Evolutionary conservation across 208 protist genomes (phyloP), one percentile per base, ranked within the genome.

Genomic region (Trichomonas vaginalis): DNA sequence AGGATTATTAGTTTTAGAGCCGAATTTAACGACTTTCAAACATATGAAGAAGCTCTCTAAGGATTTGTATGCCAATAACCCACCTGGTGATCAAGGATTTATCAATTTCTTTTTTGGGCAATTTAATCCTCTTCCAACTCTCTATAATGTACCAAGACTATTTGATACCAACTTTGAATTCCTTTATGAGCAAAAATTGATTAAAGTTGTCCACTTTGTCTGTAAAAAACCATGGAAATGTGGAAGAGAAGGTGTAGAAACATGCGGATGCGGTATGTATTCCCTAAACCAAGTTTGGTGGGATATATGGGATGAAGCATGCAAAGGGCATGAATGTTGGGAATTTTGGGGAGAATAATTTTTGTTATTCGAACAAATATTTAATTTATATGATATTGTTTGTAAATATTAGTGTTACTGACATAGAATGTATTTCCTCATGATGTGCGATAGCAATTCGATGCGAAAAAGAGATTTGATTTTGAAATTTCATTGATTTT

Each of bases 141-240:
- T 32, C 17, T 88, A 47, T 32, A 88, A 88, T 88, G 3, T 47
- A 35, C 82, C 40, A 9, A n/a, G 82, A 47, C 46, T 47, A n/a
- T 1, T 17, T n/a, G 40, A 15, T 0, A 45, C 40, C 17, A 40
- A 40, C 0, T 40, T 88, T 47, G 40, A 40, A 3, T 23, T 35
- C 9, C 14, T 23, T 17, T 21, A 45, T 47, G 32, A 88, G 12
- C 3, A 48, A 0, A 42, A 42, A n/a, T 35, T n/a, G 12, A 48
- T 40, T 10, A 88, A 88, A 47, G 40, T n/a, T 21, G 40, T 42
- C 0, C 82, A 88, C 48, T 88, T n/a, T 32, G 82, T 88, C 9
- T 88, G 82, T 88, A 88, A 88, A 47, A 88, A 88, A 21, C 82
- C 82, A 48, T 88, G 82, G 82, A 88, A 88, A 47, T 88, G 82